Percentiles rank a stretch among this genome's conserved stretches.
Conservation (phyloP, 106 monocot species). For the Cymbidium sinense region DNA sequence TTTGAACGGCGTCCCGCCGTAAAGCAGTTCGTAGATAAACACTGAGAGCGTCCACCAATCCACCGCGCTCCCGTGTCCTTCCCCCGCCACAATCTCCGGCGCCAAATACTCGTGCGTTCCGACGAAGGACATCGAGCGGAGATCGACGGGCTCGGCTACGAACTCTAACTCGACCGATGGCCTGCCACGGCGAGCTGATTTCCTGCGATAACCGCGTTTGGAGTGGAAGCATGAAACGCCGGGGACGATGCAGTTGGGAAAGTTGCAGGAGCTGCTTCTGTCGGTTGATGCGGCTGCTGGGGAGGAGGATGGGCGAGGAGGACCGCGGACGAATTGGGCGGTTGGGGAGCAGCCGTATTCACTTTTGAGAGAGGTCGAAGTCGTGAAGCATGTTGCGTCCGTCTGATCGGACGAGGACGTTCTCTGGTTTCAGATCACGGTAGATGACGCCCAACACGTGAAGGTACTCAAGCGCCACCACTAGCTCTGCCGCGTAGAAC, state of each 20-base stretch:
- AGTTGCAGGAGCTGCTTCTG: constrained; percentile 36
- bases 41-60: constrained; percentile 89
- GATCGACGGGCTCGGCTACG: constrained; percentile 77
- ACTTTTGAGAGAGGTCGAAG: constrained; percentile 59
- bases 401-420: constrained; percentile 69
- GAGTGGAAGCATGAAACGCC: constrained; percentile 52
- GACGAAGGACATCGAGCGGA: constrained; percentile 83
- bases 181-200: not conserved
- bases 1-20: constrained; percentile 69
- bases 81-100: constrained; percentile 83
- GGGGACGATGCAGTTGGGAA: constrained; percentile 66
- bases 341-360: constrained; percentile 30
- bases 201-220: constrained; percentile 7
- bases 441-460: constrained; percentile 82
- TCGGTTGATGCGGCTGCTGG: not conserved
- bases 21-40: constrained; percentile 72
- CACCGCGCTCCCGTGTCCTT: constrained; percentile 72
- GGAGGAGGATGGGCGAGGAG: not conserved
- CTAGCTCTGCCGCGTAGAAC: constrained; percentile 77
- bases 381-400: constrained; percentile 54
- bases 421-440: constrained; percentile 81
- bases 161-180: constrained; percentile 29
- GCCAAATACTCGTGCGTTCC: constrained; percentile 92
- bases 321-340: constrained; percentile 51
- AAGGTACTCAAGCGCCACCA: constrained; percentile 73